Evolutionary conservation across 139 green algal genomes (phyloP), one percentile per base, ranked within the genome.

Genomic region (Protoeuglena noctilucae): DNA sequence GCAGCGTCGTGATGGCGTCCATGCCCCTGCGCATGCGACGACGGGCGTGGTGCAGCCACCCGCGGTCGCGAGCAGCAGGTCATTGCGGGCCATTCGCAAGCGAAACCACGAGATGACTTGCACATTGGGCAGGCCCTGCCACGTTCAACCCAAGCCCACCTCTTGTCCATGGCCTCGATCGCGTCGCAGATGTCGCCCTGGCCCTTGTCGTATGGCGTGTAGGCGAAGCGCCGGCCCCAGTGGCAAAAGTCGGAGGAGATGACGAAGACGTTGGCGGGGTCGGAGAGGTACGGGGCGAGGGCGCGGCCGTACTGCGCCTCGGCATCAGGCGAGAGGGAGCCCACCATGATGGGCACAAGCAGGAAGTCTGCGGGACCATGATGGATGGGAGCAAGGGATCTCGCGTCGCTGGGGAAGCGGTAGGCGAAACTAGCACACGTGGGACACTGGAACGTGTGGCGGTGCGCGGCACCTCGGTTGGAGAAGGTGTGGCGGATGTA

Each of bases 221-320:
- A 96, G 43, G 58, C 66, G 64, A 96, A 93, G 24, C 81, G 68
- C 0, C 30, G 55, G 29, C 89, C 89, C 89, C 89, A 97, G 66
- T 97, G 89, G 70, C 89, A 97, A 56, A 97, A 97, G 71, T 97
- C 89, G 40, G 67, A 82, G 21, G 75, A 89, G 30, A 97, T 66
- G 21, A 93, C 71, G 65, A 97, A 95, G 6, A 95, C 55, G 61
- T 93, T 94, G 50, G 40, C 39, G 0, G 75, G 72, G 57, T 95
- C 76, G 25, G 83, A 62, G 7, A 97, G 52, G 66, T 93, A 96
- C 0, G 62, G 72, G 0, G 62, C 70, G 22, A 97, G 71, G 27
- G 95, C 22, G 14, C 29, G 16, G 3, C 82, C 89, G 70, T 93
- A 97, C n/a, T 29, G 9, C 0, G 62, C 80, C 58, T 96, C 87